Evolutionary conservation across 2,329 filamentous ascomycete genomes (phyloP).

Genomic region (Paecilomyces dactylethromorphus): DNA sequence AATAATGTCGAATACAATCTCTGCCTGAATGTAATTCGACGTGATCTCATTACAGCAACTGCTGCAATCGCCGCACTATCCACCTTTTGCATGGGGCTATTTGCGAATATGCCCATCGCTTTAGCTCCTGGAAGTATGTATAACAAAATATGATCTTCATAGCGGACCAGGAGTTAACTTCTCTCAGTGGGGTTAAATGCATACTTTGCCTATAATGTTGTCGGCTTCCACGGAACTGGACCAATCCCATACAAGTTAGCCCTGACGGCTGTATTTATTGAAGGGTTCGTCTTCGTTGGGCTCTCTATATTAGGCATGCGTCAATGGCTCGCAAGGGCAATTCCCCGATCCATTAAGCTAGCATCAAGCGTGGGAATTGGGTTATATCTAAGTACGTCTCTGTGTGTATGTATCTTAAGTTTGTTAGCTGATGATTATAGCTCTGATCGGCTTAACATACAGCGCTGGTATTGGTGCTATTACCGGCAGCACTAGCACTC

Average conservation of each 20-base stretch:
- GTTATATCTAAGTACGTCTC: constrained; percentile 54
- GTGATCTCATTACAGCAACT: constrained; percentile 77
- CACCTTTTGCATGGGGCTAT: constrained; percentile 76
- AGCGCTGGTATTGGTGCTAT: constrained; percentile 75
- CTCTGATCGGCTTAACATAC: constrained; percentile 62
- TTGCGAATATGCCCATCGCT: constrained; percentile 72
- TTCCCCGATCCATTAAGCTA: constrained; percentile 78
- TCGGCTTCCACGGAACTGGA: constrained; percentile 69
- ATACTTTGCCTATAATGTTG: constrained; percentile 77
- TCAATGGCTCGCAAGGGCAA: constrained; percentile 79
- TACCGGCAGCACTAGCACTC: constrained; percentile 61
- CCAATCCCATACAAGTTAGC: constrained; percentile 68
- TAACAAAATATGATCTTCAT: neutral
- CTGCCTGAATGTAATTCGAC: constrained; percentile 54
- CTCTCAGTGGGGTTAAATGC: constrained; percentile 70
- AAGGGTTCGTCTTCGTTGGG: constrained; percentile 77
- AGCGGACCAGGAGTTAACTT: neutral
- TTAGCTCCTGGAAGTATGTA: constrained; percentile 58
- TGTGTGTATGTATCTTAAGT: neutral
- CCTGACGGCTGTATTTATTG: constrained; percentile 79
- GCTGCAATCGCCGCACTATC: constrained; percentile 74
- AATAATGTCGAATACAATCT: constrained; percentile 39
- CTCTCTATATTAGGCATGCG: constrained; percentile 74
- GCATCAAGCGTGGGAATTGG: constrained; percentile 82
- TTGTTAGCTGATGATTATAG: constrained; percentile 12